Evolutionary conservation across 2,329 filamentous ascomycete genomes (phyloP).

Genomic region (Madurella mycetomatis): DNA sequence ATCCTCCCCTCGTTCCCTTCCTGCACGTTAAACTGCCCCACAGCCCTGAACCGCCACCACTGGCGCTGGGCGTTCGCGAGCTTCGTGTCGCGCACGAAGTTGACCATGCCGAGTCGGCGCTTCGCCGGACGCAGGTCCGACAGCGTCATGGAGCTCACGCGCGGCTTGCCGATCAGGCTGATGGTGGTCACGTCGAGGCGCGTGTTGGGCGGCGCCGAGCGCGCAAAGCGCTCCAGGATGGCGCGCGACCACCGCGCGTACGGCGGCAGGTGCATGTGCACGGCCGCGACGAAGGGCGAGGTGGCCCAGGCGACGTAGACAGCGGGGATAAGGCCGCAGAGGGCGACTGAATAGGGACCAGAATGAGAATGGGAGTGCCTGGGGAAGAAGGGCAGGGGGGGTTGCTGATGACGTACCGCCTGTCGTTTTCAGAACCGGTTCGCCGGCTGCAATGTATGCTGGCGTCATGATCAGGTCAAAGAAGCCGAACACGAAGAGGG

Average conservation of each 20-base stretch:
- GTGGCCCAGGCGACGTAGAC: constrained; percentile 60
- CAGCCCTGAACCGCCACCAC: constrained; percentile 37
- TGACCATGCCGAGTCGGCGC: constrained; percentile 37
- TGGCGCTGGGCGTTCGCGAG: constrained; percentile 21
- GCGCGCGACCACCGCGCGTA: constrained; percentile 59
- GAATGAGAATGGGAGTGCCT: background rate
- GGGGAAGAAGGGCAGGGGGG: background rate
- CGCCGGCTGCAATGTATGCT: constrained; percentile 44
- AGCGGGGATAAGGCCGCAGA: constrained; percentile 61
- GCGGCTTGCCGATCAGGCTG: constrained; percentile 51
- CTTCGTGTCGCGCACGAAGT: constrained; percentile 31
- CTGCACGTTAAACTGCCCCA: constrained; percentile 35
- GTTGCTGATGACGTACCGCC: constrained; percentile 34
- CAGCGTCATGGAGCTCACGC: constrained; percentile 34
- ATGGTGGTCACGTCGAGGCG: constrained; percentile 52
- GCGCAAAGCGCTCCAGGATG: constrained; percentile 50
- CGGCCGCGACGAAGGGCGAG: constrained; percentile 66
- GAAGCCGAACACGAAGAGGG: constrained; percentile 63
- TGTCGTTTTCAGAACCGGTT: constrained; percentile 34
- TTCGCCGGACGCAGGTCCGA: constrained; percentile 31
- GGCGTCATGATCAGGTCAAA: constrained; percentile 63
- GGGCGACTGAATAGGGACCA: constrained; percentile 41
- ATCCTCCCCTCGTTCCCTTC: constrained; percentile 22
- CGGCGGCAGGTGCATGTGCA: constrained; percentile 64
- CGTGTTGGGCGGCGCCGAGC: constrained; percentile 42